Conservation (phyloP, 345 rosid genomes). For the Jatropha curcas region DNA sequence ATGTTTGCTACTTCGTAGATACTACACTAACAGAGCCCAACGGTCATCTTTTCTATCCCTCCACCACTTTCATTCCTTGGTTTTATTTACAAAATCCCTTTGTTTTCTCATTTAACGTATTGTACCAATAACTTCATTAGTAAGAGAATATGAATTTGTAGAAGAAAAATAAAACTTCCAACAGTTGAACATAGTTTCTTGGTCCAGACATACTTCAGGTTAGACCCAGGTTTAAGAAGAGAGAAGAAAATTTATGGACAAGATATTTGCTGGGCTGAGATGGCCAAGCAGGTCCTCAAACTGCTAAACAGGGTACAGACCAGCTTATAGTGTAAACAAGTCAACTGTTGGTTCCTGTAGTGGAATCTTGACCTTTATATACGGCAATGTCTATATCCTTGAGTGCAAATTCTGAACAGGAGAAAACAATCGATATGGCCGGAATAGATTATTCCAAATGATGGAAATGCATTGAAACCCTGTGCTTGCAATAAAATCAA, state of each 20-base stretch:
- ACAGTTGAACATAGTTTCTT: not conserved
- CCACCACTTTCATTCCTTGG: not conserved
- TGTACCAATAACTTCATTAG: not conserved
- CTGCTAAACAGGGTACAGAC: not conserved
- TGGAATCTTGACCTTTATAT: not conserved
- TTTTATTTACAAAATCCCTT: too few relatives aligned
- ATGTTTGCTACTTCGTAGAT: too few relatives aligned
- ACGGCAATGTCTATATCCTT: not conserved
- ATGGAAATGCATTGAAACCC: not conserved
- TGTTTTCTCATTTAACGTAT: too few relatives aligned
- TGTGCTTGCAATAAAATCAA: conserved; percentile 8
- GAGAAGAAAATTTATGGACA: not conserved
- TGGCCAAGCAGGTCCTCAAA: not conserved
- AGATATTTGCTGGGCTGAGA: not conserved
- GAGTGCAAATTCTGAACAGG: not conserved
- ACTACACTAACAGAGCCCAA: not conserved
- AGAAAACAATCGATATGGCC: not conserved
- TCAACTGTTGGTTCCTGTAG: not conserved
- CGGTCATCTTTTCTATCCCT: not conserved
- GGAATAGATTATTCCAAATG: not conserved
- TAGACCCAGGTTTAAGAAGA: not conserved
- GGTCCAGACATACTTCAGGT: not conserved
- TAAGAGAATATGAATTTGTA: too few relatives aligned
- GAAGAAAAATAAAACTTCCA: not conserved
- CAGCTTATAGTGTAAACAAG: not conserved